Percentiles rank a stretch among this genome's conserved stretches.
Evolutionary conservation across 1,284 basidiomycete species (phyloP).

Genomic region (Ganoderma leucocontextum): DNA sequence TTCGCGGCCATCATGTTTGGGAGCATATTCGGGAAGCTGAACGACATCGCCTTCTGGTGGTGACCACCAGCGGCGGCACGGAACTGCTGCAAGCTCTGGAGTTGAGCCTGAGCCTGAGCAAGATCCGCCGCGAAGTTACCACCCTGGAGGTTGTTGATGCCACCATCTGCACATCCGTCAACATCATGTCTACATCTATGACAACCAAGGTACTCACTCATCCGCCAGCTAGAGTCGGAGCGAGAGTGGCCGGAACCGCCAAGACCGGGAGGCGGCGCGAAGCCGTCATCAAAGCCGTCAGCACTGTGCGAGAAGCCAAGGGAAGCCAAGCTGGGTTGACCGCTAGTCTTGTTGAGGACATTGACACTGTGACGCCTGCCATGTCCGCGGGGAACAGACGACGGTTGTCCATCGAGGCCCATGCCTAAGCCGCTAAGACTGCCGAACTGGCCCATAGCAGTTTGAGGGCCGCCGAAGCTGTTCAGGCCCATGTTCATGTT

Average conservation of each 20-base stretch:
- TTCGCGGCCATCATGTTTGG: conserved; percentile 96
- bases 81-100: conserved; percentile 97
- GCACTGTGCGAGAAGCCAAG: conserved; percentile 64
- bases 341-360: conserved; percentile 78
- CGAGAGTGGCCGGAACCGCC: conserved; percentile 81
- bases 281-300: conserved; percentile 83
- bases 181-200: conserved; percentile 26
- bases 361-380: conserved; percentile 95
- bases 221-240: conserved; percentile 87
- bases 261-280: conserved; percentile 59
- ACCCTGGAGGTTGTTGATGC: conserved; percentile 73
- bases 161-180: conserved; percentile 60
- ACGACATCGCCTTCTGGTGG: conserved; percentile 96
- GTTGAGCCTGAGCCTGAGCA: conserved; percentile 94
- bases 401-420: conserved; percentile 70
- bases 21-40: conserved; percentile 97
- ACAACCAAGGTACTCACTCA: conserved; percentile 64
- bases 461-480: conserved; percentile 56
- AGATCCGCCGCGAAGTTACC: conserved; percentile 81
- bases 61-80: conserved; percentile 94
- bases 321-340: conserved; percentile 56
- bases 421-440: conserved; percentile 63
- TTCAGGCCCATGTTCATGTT: conserved; percentile 41
- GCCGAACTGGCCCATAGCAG: conserved; percentile 75
- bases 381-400: conserved; percentile 82